Percentiles rank a stretch among this genome's conserved stretches.
Conservation (phyloP, 106 monocot species). For the Posidonia australis region DNA sequence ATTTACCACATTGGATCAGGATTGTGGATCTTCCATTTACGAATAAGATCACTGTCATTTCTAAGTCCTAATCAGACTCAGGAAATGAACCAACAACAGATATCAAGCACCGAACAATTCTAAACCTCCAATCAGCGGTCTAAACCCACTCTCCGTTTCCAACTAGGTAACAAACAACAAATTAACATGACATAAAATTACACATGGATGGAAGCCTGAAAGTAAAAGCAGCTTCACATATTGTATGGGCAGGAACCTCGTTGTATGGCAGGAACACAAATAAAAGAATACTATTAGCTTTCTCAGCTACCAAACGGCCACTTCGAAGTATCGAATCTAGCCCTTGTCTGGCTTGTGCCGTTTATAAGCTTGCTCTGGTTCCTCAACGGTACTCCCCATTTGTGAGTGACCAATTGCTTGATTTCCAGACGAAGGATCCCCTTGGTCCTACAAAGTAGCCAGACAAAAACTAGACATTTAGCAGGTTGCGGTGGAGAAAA, state of each 20-base stretch:
- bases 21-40: no score
- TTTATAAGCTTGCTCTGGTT: constrained; percentile 8
- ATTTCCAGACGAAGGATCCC: constrained; percentile 1
- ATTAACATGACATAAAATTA: neutral
- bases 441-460: neutral
- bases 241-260: neutral
- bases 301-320: no score
- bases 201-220: constrained; percentile 6
- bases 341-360: constrained; percentile 6
- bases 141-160: neutral
- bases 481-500: neutral
- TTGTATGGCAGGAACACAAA: neutral
- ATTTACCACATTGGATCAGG: no score
- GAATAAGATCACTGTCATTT: no score
- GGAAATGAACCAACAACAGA: no score
- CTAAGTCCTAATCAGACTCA: no score
- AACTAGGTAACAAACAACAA: neutral
- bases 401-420: constrained; percentile 3
- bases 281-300: constrained; percentile 1
- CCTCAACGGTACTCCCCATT: neutral
- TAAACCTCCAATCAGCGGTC: neutral
- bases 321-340: neutral
- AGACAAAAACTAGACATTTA: neutral
- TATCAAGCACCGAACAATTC: neutral
- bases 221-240: constrained; percentile 12